Base-by-base conservation (phyloP, 805 yeast genomes). In the Myxozyma sirexii region DNA sequence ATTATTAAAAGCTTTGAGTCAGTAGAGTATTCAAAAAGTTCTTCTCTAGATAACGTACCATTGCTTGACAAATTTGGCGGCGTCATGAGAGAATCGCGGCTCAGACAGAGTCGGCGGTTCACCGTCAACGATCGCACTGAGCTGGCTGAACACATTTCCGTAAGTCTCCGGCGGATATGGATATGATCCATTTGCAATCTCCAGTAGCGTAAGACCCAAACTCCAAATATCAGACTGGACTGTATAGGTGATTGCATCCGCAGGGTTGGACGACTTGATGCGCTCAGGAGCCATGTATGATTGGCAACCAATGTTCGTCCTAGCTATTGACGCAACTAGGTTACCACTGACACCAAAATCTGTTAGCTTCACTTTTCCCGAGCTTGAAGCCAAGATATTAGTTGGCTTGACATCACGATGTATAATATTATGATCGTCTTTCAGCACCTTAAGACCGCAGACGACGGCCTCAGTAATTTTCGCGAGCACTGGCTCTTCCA, bases 251-350 rank as follows among this genome's bases (percentile, higher is more conserved):
- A 83, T 79, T 66, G 84, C 92, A 70, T 87, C 91, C 1, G 91
- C 58, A 10, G 93, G 64, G 77, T 84, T 62, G 29, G 68, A 55
- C 10, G 67, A 52, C 27, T 54, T 50, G 67, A 94, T 94, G 70
- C 99, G 82, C 72, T 93, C 99, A 0, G 99, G 99, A 0, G 98
- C 98, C 98, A 94, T 94, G 74, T 93, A 93, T 0, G 96, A 88
- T 75, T 94, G 99, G 75, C 99, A 93, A 3, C 99, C 99, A 66
- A 93, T 90, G 68, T 94, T 93, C 0, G 99, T 93, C 69, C 90
- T 85, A 15, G 98, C 98, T 68, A 93, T 79, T 0, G 97, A 90
- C 1, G 97, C 97, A 23, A 94, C 98, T 62, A 93, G 77, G 70
- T 93, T 93, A 19, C 98, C 98, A 55, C 91, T 84, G 23, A 93